Base-by-base conservation (phyloP, 805 yeast genomes). In the Starmerella potacharoeniae region DNA sequence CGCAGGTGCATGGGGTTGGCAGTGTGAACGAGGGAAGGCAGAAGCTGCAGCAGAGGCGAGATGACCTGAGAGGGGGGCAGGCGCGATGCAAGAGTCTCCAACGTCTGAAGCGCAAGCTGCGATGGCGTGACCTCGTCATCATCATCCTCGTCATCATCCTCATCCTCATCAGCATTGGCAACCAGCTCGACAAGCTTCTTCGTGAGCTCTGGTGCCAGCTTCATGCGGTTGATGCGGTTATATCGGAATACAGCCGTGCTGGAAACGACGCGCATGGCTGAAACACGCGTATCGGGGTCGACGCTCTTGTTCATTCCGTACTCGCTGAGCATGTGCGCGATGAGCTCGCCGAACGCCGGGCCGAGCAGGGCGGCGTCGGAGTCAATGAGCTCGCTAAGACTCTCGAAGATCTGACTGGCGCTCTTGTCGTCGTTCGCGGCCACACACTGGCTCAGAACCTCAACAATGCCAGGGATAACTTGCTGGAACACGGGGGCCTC, bases 51-150 rank as follows among this genome's bases (percentile, higher is more conserved):
- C 59, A 91, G 76, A 45, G 96, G 91, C 60, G 76, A 78, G 61
- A 90, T 82, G 55, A 86, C 95, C 70, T 93, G 98, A 44, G 88
- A 79, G 50, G 97, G 96, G 53, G 99, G 96, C 65, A 93, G 76
- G 65, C 84, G 89, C 46, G 83, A 74, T 16, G 97, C 80, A 61
- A 91, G 80, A 65, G 80, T 79, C 52, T 87, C 85, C 53, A 93
- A 69, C 56, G 91, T 74, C 72, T 95, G 80, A 64, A 89, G 76
- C 14, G 95, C 95, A 61, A 88, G 77, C 51, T 84, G 70, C 45
- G 82, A 71, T 55, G 96, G 95, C 54, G 82, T 78, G 65, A 81
- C 84, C 71, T 91, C 97, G 72, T 89, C 96, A 66, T 87, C 89
- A 70, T 89, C 96, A 62, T 86, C 91, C 64, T 89, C 96, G 60